These are phyloP conservation scores for Polyporus tsugae DNA, from an alignment of 1,284 basidiomycete genomes.

Conservation along the genomic window DNA sequence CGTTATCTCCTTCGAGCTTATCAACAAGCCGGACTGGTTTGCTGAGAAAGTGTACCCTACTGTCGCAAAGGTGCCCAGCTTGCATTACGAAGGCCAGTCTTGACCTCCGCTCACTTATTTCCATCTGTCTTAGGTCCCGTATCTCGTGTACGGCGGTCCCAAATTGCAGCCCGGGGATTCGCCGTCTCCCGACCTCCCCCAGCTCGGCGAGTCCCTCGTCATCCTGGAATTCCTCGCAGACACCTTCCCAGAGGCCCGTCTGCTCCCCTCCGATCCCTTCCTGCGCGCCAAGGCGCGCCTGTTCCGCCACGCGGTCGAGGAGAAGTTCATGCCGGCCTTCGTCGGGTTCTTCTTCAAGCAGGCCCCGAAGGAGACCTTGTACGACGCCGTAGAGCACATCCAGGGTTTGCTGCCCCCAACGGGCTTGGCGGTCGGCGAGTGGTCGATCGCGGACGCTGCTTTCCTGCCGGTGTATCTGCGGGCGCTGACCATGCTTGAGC, in stretches of 20 bases:
- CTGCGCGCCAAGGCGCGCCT: conserved; percentile 64
- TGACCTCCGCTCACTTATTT: background rate
- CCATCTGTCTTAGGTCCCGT: conserved; percentile 50
- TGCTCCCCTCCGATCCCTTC: conserved; percentile 63
- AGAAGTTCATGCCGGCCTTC: conserved; percentile 49
- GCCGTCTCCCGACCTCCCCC: conserved; percentile 62
- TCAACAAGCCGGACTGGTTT: conserved; percentile 48
- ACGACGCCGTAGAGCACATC: conserved; percentile 42
- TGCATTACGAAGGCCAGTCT: conserved; percentile 27
- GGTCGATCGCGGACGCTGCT: conserved; percentile 62
- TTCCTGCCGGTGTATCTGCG: conserved; percentile 49
- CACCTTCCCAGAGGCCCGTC: conserved; percentile 51
- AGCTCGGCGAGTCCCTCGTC: conserved; percentile 65
- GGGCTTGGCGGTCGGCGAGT: conserved; percentile 45
- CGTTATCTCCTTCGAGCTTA: conserved; percentile 31
- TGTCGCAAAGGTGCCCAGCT: conserved; percentile 21
- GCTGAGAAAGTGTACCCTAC: conserved; percentile 48
- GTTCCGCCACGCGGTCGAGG: conserved; percentile 61
- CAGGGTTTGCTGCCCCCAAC: conserved; percentile 43
- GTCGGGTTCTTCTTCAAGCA: conserved; percentile 37
- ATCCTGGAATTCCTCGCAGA: conserved; percentile 71
- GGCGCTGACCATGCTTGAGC: conserved; percentile 33
- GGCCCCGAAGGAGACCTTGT: conserved; percentile 50
- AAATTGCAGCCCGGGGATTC: conserved; percentile 51
- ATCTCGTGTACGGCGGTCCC: conserved; percentile 65